These are phyloP conservation scores for Dendrobium nobile DNA, from an alignment of 106 monocot species.

Conservation along the genomic window DNA sequence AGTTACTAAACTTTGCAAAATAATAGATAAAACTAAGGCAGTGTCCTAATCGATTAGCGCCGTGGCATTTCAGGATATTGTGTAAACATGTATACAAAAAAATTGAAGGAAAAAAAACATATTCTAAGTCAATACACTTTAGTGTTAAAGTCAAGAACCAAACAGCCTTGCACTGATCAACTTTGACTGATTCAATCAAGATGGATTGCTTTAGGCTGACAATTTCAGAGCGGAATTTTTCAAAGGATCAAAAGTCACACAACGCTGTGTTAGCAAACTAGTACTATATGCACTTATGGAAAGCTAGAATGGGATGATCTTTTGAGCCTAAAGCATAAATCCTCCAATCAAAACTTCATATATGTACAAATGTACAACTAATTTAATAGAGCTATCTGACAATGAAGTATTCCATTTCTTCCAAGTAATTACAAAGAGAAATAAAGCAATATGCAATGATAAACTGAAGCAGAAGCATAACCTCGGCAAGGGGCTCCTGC, in stretches of 20 bases:
- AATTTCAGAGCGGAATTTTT: neutral
- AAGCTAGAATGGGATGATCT: neutral
- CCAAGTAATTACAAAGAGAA: neutral
- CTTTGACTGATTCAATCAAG: neutral
- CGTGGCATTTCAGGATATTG: neutral
- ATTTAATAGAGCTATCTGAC: neutral
- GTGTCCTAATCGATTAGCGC: neutral
- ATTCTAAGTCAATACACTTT: neutral
- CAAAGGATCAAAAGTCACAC: neutral
- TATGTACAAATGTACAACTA: neutral
- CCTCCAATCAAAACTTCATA: neutral
- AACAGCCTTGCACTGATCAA: neutral
- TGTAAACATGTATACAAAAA: neutral
- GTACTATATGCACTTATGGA: neutral
- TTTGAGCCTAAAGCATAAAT: neutral
- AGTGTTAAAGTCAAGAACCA: neutral
- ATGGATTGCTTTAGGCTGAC: neutral
- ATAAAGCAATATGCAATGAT: neutral
- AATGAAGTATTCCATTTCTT: neutral
- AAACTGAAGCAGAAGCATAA: conserved; percentile 9
- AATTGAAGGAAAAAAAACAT: neutral
- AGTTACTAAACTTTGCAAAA: neutral
- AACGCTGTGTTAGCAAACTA: neutral
- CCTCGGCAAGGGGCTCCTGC: conserved; percentile 86
- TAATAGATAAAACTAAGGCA: neutral